Evolutionary conservation across 2,329 filamentous ascomycete species (phyloP).

Genomic region (Fusarium duplospermum): DNA sequence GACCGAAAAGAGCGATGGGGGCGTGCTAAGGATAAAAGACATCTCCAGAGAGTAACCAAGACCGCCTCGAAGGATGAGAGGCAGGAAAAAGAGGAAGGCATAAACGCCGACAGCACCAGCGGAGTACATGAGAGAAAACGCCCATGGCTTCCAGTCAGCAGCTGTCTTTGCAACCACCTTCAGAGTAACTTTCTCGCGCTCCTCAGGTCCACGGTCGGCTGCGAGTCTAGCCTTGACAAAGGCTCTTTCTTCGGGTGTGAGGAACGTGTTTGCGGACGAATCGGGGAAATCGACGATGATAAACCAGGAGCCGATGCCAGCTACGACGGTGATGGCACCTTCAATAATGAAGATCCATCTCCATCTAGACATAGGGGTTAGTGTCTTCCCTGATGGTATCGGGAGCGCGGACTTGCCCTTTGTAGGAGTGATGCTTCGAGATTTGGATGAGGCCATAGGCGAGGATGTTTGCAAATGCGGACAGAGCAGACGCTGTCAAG

Average conservation of each 20-base stretch:
- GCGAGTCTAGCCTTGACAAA: conserved; percentile 23
- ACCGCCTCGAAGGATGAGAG: conserved; percentile 12
- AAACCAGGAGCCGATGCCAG: conserved; percentile 29
- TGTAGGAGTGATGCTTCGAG: conserved; percentile 20
- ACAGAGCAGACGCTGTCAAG: conserved; percentile 12
- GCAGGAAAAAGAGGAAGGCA: conserved; percentile 20
- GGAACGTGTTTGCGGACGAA: conserved; percentile 23
- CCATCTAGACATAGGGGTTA: conserved; percentile 7
- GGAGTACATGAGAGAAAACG: conserved; percentile 29
- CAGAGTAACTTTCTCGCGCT: conserved; percentile 15
- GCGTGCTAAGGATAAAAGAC: conserved; percentile 20
- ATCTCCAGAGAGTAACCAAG: conserved; percentile 26
- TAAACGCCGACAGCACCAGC: conserved; percentile 31
- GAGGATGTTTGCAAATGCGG: conserved; percentile 29
- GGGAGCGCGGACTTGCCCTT: conserved; percentile 1
- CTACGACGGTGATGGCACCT: conserved; percentile 22
- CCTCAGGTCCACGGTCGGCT: conserved; percentile 15
- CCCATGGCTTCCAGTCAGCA: conserved; percentile 30
- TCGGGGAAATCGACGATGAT: conserved; percentile 36
- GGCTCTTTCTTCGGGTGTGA: conserved; percentile 11
- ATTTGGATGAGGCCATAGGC: conserved; percentile 28
- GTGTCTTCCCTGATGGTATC: background rate
- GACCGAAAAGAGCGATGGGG: conserved; percentile 10
- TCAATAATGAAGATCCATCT: conserved; percentile 36
- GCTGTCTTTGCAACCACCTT: conserved; percentile 12